These are phyloP conservation scores for Barnettozyma salicaria DNA, from an alignment of 805 yeast species.

Conservation along the genomic window DNA sequence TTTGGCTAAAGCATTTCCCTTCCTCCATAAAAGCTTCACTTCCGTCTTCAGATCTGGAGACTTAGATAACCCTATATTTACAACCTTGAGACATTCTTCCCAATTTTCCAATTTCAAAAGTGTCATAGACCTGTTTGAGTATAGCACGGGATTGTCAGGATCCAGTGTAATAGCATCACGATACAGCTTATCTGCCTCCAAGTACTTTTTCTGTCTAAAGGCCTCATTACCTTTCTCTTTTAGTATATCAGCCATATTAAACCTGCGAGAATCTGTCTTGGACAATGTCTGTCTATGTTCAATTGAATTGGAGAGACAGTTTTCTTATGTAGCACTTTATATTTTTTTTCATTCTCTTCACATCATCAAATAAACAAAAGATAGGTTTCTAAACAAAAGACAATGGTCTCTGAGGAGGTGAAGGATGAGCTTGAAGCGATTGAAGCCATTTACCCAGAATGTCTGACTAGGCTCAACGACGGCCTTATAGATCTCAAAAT, in stretches of 20 bases:
- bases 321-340: neutral
- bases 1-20: constrained; percentile 36
- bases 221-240: constrained; percentile 47
- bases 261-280: too few relatives aligned
- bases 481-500: constrained; percentile 40
- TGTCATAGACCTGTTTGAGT: constrained; percentile 68
- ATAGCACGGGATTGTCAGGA: constrained; percentile 47
- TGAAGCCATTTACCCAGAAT: constrained; percentile 80
- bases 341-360: neutral
- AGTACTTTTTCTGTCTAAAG: constrained; percentile 39
- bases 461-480: constrained; percentile 34
- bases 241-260: constrained; percentile 27
- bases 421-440: constrained; percentile 75
- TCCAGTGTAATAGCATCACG: constrained; percentile 47
- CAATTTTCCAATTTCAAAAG: constrained; percentile 46
- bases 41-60: constrained; percentile 29
- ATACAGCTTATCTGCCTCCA: constrained; percentile 48
- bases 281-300: neutral
- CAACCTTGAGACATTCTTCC: constrained; percentile 43
- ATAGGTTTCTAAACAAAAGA: too few relatives aligned
- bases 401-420: constrained; percentile 43
- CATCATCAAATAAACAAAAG: neutral
- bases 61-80: constrained; percentile 40
- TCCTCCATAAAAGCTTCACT: constrained; percentile 48
- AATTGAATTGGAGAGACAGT: too few relatives aligned